A percentile compares a stretch with the other conserved stretches of the same genome.
phyloP scores from a whole-genome alignment of 1,284 basidiomycete genomes.

The Tausonia pullulans region DNA sequence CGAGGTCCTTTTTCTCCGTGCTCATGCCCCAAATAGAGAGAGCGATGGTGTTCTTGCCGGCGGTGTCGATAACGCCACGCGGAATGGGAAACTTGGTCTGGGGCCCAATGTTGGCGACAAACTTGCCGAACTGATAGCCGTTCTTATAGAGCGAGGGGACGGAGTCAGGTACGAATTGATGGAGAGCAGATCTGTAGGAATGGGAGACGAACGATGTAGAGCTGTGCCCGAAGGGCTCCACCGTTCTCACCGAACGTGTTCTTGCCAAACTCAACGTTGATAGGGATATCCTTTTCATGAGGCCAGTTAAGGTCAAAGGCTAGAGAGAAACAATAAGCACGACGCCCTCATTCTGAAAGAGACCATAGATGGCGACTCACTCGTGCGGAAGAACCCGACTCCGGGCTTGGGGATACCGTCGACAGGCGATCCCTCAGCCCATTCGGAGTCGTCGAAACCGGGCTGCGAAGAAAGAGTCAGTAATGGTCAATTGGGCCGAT shows the following conservation, averaged over 20 bases:
- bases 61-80: neutral
- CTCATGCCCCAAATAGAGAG: neutral
- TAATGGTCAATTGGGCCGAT: neutral
- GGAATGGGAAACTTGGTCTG: neutral
- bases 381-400: constrained; percentile 52
- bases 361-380: neutral
- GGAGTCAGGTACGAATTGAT: no score
- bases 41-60: neutral
- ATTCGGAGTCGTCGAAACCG: constrained; percentile 51
- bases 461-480: constrained; percentile 31
- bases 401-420: constrained; percentile 52
- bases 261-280: neutral
- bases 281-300: neutral
- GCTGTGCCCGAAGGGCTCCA: no score
- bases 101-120: neutral
- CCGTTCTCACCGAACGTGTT: no score
- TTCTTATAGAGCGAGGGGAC: neutral
- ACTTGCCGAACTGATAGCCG: neutral
- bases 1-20: neutral
- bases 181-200: no score
- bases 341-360: neutral
- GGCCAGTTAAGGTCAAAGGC: neutral
- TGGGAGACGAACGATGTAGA: no score
- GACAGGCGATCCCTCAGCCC: constrained; percentile 45
- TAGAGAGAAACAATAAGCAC: neutral